Conservation (phyloP, 257 asterid genomes). For the Nicotiana sylvestris region DNA sequence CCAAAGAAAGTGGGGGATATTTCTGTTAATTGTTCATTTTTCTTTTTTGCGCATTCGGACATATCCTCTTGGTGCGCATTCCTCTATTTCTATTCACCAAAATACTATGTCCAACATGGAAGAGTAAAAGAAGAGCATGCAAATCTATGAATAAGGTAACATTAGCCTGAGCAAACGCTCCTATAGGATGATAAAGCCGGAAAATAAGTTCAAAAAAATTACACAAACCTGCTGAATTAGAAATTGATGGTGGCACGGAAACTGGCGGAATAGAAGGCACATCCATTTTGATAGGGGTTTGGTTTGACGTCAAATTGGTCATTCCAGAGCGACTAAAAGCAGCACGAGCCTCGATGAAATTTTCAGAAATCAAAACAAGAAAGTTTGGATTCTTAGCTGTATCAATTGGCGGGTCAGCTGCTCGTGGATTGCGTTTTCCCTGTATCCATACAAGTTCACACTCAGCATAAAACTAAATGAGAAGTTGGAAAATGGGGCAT, state of each 20-base stretch:
- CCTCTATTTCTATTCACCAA: slow-evolving; percentile 3
- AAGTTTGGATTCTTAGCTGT: slow-evolving; percentile 73
- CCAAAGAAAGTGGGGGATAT: background rate
- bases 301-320: slow-evolving; percentile 54
- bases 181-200: slow-evolving; percentile 9
- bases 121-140: background rate
- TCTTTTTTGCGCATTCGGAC: background rate
- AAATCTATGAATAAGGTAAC: background rate
- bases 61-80: background rate
- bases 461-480: slow-evolving; percentile 4
- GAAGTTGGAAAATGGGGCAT: background rate
- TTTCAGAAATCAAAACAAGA: slow-evolving; percentile 86
- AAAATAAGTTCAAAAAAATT: slow-evolving; percentile 8
- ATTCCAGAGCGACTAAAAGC: slow-evolving; percentile 69
- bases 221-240: slow-evolving; percentile 60
- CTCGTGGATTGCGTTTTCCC: slow-evolving; percentile 83
- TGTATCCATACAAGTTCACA: slow-evolving; percentile 23
- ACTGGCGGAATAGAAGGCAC: slow-evolving; percentile 49
- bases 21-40: background rate
- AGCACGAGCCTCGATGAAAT: slow-evolving; percentile 75
- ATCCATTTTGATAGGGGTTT: slow-evolving; percentile 76
- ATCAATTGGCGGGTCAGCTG: slow-evolving; percentile 64
- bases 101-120: background rate
- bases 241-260: slow-evolving; percentile 53
- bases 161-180: background rate